Evolutionary conservation across 495 filamentous ascomycete species (phyloP), one percentile per base, ranked within the genome.

Genomic region (Aspergillus biplanus): DNA sequence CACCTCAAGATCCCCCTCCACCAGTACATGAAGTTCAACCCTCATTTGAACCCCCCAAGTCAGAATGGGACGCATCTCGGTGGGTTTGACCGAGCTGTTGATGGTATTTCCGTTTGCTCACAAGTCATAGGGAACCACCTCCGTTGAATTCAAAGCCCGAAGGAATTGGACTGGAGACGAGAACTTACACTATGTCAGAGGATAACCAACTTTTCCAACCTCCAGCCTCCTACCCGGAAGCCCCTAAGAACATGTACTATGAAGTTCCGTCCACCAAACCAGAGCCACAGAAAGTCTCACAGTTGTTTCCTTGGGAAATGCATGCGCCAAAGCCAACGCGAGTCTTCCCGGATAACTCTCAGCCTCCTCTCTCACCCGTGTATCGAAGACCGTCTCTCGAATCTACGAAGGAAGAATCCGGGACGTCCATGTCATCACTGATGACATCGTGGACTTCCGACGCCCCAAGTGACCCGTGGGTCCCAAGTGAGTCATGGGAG

Each of bases 301-400:
- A 87, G 7, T 82, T 97, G 34, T 97, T 97, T 75, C 93, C 92
- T 13, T 97, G 93, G 93, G 93, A 97, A 71, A 71, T 67, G 27
- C 72, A 85, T 52, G 82, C 83, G 37, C 81, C 87, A 0, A 85
- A 79, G 69, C 82, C 93, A 2, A 88, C 90, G 27, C 87, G 93
- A 32, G 83, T 93, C 18, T 97, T 97, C 66, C 68, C 82, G 6
- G 83, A 89, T 42, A 86, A 87, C 59, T 75, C 67, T 11, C 63
- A 67, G 15, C 44, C 33, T 27, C 52, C 59, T 21, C 12, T 58
- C 33, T 56, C 63, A 33, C 37, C 56, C 31, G 33, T 62, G 57
- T 67, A 53, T 67, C 66, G 62, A 59, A 61, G 37, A 34, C 8
- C 52, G 35, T 61, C 68, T 44, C 32, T 67, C 59, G 63, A 73